phyloP scores from a whole-genome alignment of 805 yeast species.

The Hanseniaspora taiwanica region DNA sequence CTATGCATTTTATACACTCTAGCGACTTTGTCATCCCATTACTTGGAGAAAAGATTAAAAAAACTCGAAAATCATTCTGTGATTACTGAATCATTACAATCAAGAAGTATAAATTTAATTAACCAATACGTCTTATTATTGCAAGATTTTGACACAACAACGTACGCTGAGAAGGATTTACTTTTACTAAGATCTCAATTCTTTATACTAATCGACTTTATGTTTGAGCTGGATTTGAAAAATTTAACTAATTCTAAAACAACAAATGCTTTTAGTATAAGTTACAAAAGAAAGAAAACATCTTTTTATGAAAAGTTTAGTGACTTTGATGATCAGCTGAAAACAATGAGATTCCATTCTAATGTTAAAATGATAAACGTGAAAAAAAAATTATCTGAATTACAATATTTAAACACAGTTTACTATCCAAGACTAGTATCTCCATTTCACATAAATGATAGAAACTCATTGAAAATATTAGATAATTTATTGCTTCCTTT shows the following conservation, averaged over 20 bases:
- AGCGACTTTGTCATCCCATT: constrained; percentile 22
- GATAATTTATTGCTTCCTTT: constrained; percentile 13
- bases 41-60: constrained; percentile 15
- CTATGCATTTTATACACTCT: constrained; percentile 26
- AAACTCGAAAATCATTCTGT: constrained; percentile 16
- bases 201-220: constrained; percentile 13
- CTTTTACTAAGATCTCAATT: constrained; percentile 21
- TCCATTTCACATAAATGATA: constrained; percentile 7
- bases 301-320: not conserved
- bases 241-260: not conserved
- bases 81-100: constrained; percentile 19
- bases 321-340: not conserved
- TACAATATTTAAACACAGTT: not conserved
- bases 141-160: constrained; percentile 9
- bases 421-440: not conserved
- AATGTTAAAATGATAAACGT: not conserved
- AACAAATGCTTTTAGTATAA: not conserved
- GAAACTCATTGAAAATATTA: constrained; percentile 8
- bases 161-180: constrained; percentile 10
- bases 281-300: not conserved
- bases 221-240: constrained; percentile 7
- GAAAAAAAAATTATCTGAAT: not conserved
- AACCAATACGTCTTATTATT: constrained; percentile 11
- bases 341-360: constrained; percentile 6
- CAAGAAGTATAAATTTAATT: constrained; percentile 24